Percentiles rank a stretch among this genome's conserved stretches.
phyloP scores from a whole-genome alignment of 116 monocot genomes.

The Zostera marina region DNA sequence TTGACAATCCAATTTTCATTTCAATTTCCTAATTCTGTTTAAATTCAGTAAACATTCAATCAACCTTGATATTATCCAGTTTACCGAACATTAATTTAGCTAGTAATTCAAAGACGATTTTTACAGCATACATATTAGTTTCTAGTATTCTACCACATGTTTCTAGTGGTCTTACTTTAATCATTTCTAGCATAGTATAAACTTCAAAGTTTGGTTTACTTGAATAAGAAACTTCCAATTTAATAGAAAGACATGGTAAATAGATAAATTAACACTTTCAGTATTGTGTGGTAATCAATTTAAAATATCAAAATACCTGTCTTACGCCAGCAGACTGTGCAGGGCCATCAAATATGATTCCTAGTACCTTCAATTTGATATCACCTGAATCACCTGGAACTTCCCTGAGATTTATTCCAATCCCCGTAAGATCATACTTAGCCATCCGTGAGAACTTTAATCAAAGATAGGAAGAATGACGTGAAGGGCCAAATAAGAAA shows the following conservation, averaged over 20 bases:
- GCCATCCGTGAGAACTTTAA: slow-evolving; percentile 96
- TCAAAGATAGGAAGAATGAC: slow-evolving; percentile 13
- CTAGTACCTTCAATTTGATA: slow-evolving; percentile 73
- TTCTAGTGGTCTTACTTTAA: no score
- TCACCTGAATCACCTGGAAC: slow-evolving; percentile 70
- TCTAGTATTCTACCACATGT: no score
- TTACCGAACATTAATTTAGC: no score
- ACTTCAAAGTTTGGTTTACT: neutral
- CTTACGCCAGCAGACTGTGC: slow-evolving; percentile 82
- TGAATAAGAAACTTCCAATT: neutral
- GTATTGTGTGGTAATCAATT: neutral
- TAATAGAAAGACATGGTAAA: neutral
- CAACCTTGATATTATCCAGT: no score
- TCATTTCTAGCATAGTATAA: no score
- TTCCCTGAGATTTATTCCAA: slow-evolving; percentile 88
- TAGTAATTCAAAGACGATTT: no score
- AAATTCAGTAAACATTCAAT: no score
- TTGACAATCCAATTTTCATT: no score
- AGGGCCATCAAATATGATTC: slow-evolving; percentile 79
- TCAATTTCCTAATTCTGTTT: no score
- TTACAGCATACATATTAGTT: no score
- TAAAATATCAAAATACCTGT: slow-evolving; percentile 45
- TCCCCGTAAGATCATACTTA: slow-evolving; percentile 82
- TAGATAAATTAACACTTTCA: neutral
- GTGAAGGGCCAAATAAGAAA: slow-evolving; percentile 27